Percentiles rank a stretch among this genome's conserved stretches.
phyloP scores from a whole-genome alignment of 306 rosid genomes.

The Fragaria nilgerrensis region DNA sequence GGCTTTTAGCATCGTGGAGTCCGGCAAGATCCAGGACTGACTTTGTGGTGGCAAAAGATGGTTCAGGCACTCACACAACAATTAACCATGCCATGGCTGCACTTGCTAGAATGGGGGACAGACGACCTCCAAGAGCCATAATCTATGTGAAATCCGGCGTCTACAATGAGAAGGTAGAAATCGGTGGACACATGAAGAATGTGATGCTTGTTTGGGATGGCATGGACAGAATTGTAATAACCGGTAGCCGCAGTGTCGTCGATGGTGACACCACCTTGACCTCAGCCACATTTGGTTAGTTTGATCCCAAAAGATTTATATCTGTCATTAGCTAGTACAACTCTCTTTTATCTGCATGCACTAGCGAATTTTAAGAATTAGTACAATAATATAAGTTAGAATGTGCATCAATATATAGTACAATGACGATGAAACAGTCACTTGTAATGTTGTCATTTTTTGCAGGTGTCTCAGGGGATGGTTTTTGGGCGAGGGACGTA shows the following conservation, averaged over 20 bases:
- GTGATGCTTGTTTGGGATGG: constrained; percentile 81
- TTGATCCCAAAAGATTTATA: not conserved
- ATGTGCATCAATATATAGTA: not conserved
- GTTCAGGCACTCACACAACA: constrained; percentile 52
- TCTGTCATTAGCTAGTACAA: not conserved
- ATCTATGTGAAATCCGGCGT: constrained; percentile 56
- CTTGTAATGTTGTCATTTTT: not conserved
- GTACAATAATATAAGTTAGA: no score
- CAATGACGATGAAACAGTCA: not conserved
- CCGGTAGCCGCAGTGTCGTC: constrained; percentile 35
- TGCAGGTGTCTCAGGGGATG: constrained; percentile 69
- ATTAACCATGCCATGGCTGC: constrained; percentile 49
- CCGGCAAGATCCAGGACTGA: constrained; percentile 33
- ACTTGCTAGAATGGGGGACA: constrained; percentile 30
- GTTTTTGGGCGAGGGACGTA: constrained; percentile 72
- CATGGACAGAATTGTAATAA: constrained; percentile 52
- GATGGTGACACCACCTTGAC: constrained; percentile 42
- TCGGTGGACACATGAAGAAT: constrained; percentile 39
- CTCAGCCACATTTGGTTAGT: constrained; percentile 66
- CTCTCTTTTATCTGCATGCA: not conserved
- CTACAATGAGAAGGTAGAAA: constrained; percentile 54
- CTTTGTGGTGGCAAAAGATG: constrained; percentile 57
- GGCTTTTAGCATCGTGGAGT: constrained; percentile 51
- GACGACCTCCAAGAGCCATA: constrained; percentile 32
- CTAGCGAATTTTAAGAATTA: no score